These are phyloP conservation scores for Cryptococcus sp. DNA, from an alignment of 1,284 basidiomycete genomes.

Conservation along the genomic window DNA sequence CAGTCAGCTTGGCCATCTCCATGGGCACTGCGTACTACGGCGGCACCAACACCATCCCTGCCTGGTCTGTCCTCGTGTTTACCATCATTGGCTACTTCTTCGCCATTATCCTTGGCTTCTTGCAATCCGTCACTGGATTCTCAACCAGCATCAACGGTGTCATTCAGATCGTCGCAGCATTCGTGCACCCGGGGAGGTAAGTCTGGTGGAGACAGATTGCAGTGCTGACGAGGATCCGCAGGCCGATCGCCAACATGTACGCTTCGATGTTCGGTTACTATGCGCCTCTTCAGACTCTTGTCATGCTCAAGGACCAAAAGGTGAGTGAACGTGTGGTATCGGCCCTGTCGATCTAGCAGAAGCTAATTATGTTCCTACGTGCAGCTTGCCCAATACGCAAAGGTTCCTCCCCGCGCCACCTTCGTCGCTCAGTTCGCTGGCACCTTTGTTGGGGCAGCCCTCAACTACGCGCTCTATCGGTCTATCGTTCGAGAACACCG, in stretches of 20 bases:
- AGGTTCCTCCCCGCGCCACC: slow-evolving; percentile 36
- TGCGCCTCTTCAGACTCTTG: slow-evolving; percentile 61
- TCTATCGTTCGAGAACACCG: slow-evolving; percentile 55
- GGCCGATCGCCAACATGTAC: slow-evolving; percentile 56
- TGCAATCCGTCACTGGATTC: slow-evolving; percentile 59
- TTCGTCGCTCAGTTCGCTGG: slow-evolving; percentile 56
- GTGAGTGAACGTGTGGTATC: neutral
- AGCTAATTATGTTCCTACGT: neutral
- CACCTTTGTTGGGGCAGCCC: slow-evolving; percentile 52
- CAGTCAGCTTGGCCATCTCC: slow-evolving; percentile 54
- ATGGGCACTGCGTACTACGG: slow-evolving; percentile 54
- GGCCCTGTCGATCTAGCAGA: neutral
- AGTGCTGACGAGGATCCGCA: neutral
- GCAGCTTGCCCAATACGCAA: slow-evolving; percentile 22
- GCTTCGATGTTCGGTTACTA: slow-evolving; percentile 59
- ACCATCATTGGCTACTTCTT: slow-evolving; percentile 54
- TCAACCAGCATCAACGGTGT: slow-evolving; percentile 55
- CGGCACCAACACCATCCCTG: slow-evolving; percentile 54
- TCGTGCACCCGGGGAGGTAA: slow-evolving; percentile 58
- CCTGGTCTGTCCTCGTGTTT: slow-evolving; percentile 58
- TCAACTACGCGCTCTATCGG: slow-evolving; percentile 56
- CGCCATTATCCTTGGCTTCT: slow-evolving; percentile 52
- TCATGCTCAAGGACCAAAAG: slow-evolving; percentile 55
- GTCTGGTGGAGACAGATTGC: neutral
- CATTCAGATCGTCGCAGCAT: slow-evolving; percentile 62